Evolutionary conservation across 2,329 filamentous ascomycete genomes (phyloP).

Genomic region (Arthrinium phaeospermum): DNA sequence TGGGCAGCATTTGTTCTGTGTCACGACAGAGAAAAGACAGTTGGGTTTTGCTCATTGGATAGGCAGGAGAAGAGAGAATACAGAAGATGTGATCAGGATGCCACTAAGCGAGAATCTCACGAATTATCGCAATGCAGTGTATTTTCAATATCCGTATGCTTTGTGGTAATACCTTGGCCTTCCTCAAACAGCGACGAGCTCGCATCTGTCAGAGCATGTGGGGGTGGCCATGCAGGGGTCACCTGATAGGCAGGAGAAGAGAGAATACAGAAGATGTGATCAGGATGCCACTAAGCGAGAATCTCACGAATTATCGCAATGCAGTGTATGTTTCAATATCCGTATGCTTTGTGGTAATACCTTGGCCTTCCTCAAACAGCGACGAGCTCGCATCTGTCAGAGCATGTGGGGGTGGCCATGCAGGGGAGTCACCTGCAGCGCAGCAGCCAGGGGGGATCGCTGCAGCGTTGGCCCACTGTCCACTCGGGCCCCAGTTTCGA

Average conservation of each 20-base stretch:
- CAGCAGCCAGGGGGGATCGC: not conserved
- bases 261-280: not conserved
- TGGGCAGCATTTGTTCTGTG: not conserved
- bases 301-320: not conserved
- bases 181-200: not conserved
- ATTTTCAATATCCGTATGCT: conserved; percentile 6
- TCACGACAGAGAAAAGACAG: not conserved
- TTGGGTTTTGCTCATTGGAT: not conserved
- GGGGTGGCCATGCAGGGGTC: not conserved
- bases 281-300: not conserved
- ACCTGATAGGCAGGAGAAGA: not conserved
- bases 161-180: not conserved
- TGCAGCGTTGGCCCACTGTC: not conserved
- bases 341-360: not conserved
- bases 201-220: conserved; percentile 3
- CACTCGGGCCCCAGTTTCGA: not conserved
- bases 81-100: not conserved
- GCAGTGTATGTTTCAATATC: conserved; percentile 9
- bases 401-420: not conserved
- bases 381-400: not conserved
- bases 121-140: not conserved
- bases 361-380: not conserved
- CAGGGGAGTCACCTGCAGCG: conserved; percentile 6
- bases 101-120: not conserved
- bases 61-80: not conserved